Base-by-base conservation (phyloP, 2,329 filamentous ascomycete species). In the Cryphonectria naterciae region DNA sequence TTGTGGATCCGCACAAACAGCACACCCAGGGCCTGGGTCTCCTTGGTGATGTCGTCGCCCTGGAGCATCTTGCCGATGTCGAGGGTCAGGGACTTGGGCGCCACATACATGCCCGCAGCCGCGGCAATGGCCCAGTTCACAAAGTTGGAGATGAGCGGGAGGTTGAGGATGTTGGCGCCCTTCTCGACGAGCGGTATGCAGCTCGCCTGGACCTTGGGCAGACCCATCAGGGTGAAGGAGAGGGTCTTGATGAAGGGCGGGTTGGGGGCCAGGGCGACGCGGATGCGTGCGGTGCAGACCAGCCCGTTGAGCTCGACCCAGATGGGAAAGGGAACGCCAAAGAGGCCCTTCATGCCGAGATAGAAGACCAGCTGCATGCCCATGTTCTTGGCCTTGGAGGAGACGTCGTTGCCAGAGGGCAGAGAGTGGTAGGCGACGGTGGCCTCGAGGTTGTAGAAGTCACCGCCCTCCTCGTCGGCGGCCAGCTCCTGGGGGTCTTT, bases 311-410 rank as follows among this genome's bases (percentile, higher is more conserved):
- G 85, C 80, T 98, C 95, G 69, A 97, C 94, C 86, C 92, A 97
- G 65, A 97, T 92, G 0, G 94, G 94, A 28, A 97, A 85, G 0
- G 94, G 94, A 0, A 97, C 91, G 39, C 95, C 95, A 75, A 98
- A 96, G 6, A 98, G 85, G 0, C 95, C 95, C 78, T 93, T 94
- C 77, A 97, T 84, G 70, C 96, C 96, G 1, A 98, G 87, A 74
- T 98, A 98, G 80, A 99, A 98, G 11, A 98, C 89, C 19, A 98
- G 82, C 77, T 97, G 92, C 94, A 98, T 97, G 77, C 97, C 95
- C 93, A 98, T 97, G 79, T 98, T 98, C 75, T 92, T 89, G 7
- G 94, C 94, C 80, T 95, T 96, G 62, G 93, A 92, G 2, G 93
- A 92, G 19, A 94, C 87, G 64, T 91, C 88, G 70, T 85, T 85